Conservation (phyloP, 768 basidiomycete species). For the Exidia glandulosa region DNA sequence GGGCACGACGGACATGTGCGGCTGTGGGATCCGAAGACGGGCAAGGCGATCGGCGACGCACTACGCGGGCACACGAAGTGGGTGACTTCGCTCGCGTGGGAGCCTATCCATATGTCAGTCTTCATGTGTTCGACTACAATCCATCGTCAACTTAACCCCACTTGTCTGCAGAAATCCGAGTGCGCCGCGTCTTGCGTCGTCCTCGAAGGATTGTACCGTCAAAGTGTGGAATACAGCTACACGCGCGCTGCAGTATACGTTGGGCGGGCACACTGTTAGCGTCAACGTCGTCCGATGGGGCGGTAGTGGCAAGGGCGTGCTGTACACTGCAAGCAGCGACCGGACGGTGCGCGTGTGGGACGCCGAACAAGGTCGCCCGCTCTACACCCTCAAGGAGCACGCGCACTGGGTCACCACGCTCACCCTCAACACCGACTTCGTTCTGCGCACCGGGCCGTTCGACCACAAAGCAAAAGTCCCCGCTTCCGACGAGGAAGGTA, state of each 20-base stretch:
- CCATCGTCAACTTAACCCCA: conserved; percentile 2
- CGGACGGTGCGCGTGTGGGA: conserved; percentile 93
- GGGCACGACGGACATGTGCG: conserved; percentile 89
- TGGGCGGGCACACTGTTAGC: conserved; percentile 88
- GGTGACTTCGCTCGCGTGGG: conserved; percentile 93
- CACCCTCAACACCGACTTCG: conserved; percentile 89
- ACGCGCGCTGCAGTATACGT: conserved; percentile 64
- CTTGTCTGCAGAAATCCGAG: conserved; percentile 48
- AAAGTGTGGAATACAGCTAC: conserved; percentile 82
- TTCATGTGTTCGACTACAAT: background rate
- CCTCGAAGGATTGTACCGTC: conserved; percentile 93
- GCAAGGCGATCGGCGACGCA: conserved; percentile 79
- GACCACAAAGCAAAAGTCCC: conserved; percentile 79
- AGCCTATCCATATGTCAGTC: conserved; percentile 78
- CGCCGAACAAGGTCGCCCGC: conserved; percentile 73
- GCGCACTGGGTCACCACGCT: conserved; percentile 99
- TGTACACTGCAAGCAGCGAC: conserved; percentile 95
- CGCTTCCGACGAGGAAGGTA: conserved; percentile 73
- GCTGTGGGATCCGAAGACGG: conserved; percentile 89
- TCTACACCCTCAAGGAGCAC: conserved; percentile 85
- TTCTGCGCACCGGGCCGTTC: conserved; percentile 88
- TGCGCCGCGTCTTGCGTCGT: conserved; percentile 79
- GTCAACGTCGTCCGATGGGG: conserved; percentile 97
- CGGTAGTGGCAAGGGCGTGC: conserved; percentile 67
- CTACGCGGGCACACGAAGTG: conserved; percentile 92